A percentile compares a stretch with the other conserved stretches of the same genome.
Evolutionary conservation across 768 basidiomycete genomes (phyloP).

Genomic region (Leucocoprinus birnbaumii): DNA sequence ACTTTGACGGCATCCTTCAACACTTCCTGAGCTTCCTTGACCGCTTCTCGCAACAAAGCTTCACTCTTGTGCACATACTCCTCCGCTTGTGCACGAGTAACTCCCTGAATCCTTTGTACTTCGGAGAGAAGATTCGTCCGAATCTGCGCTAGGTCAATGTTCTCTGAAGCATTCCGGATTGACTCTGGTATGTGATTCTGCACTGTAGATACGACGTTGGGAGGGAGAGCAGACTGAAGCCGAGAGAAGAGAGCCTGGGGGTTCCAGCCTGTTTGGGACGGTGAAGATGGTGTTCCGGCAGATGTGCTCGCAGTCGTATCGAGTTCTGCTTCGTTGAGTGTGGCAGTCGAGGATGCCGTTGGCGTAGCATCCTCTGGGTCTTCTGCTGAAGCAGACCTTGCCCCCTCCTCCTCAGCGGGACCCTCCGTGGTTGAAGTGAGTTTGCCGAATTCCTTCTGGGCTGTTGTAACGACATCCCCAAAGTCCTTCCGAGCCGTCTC

Average conservation of each 20-base stretch:
- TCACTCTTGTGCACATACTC: slow-evolving; percentile 82
- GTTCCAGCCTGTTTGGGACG: slow-evolving; percentile 24
- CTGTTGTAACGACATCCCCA: slow-evolving; percentile 69
- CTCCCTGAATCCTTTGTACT: slow-evolving; percentile 72
- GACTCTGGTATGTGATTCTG: slow-evolving; percentile 69
- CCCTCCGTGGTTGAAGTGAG: slow-evolving; percentile 30
- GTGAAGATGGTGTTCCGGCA: slow-evolving; percentile 5
- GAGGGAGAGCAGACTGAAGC: slow-evolving; percentile 72
- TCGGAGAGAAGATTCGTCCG: slow-evolving; percentile 61
- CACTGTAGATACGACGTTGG: slow-evolving; percentile 66
- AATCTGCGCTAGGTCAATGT: slow-evolving; percentile 67
- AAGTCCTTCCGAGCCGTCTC: slow-evolving; percentile 73
- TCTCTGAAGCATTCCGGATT: slow-evolving; percentile 56
- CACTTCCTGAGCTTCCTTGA: slow-evolving; percentile 80
- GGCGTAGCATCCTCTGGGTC: slow-evolving; percentile 6
- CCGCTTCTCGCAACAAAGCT: slow-evolving; percentile 57
- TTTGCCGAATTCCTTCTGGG: slow-evolving; percentile 73
- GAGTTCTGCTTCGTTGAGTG: slow-evolving; percentile 6
- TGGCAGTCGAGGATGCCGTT: slow-evolving; percentile 12
- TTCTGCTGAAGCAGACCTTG: neutral
- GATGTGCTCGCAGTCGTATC: neutral
- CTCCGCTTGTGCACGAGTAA: slow-evolving; percentile 74
- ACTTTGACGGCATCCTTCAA: slow-evolving; percentile 90
- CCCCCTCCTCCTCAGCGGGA: neutral
- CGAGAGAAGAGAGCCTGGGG: slow-evolving; percentile 59